Base-by-base conservation (phyloP, 2,329 filamentous ascomycete species). In the Didymella glomerata region DNA sequence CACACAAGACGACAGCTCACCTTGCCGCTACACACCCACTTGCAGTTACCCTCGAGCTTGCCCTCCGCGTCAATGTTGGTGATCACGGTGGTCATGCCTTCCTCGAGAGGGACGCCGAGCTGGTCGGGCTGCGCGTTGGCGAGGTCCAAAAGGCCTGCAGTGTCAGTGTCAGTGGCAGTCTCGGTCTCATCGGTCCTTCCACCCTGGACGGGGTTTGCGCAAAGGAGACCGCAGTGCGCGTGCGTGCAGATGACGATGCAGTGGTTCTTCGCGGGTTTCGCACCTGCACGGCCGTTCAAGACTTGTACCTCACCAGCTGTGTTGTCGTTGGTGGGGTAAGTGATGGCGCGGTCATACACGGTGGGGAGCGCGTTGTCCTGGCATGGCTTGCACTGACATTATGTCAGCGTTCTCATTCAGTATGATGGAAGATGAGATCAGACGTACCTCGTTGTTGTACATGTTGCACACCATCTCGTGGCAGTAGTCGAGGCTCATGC, bases 231-330 rank as follows among this genome's bases (percentile, higher is more conserved):
- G 27, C 54, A 57, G 18, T 24, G 24, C 18, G 47, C 41, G 25
- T 51, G 54, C 3, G 25, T 28, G 41, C 54, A 57, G 41, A 57
- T 25, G 14, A 57, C n/a, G 32, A 57, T 40, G 34, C 54, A 57
- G 4, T 45, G 16, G 4, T 44, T 36, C 10, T 8, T 20, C 0
- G 14, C 13, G 4, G 51, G 34, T n/a, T 28, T 18, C n/a, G 16
- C 22, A 20, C 13, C 18, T n/a, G 13, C 46, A 11, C 32, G 30
- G 14, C 30, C 18, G 32, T 24, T 24, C 22, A 48, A 34, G 13
- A 25, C 22, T 13, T 18, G 46, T 20, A 27, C 46, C 22, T 30
- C 27, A 13, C 16, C 8, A 2, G n/a, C 30, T 14, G 22, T 27
- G 20, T 13, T 38, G 14, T 36, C 32, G 30, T 10, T 27, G 46